phyloP scores from a whole-genome alignment of 306 rosid species.

The Vigna unguiculata region DNA sequence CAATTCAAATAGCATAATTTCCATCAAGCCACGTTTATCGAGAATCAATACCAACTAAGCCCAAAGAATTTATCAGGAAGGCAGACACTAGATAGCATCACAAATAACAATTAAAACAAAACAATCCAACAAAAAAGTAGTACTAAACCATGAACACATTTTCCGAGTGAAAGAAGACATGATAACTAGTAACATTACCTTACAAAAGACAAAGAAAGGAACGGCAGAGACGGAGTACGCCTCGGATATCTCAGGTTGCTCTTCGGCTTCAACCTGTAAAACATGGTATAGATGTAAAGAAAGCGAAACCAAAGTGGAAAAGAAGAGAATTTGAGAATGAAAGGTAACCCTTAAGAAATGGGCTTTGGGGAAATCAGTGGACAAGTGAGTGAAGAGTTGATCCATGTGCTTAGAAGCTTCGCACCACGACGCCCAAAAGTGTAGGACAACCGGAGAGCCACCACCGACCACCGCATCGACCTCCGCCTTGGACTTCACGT shows the following conservation, averaged over 20 bases:
- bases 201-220: constrained; percentile 79
- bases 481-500: constrained; percentile 76
- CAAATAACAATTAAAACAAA: neutral
- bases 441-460: constrained; percentile 71
- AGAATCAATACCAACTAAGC: neutral
- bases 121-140: neutral
- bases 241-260: constrained; percentile 87
- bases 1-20: neutral
- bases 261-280: constrained; percentile 93
- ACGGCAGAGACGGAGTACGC: constrained; percentile 89
- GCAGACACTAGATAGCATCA: neutral
- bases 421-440: constrained; percentile 99
- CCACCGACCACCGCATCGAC: constrained; percentile 60
- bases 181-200: constrained; percentile 51
- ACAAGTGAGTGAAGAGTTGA: constrained; percentile 77
- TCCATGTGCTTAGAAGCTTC: constrained; percentile 99
- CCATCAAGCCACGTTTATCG: neutral
- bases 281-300: neutral
- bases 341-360: constrained; percentile 75
- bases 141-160: neutral
- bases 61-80: neutral
- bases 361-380: constrained; percentile 82
- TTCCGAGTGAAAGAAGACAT: neutral
- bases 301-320: neutral
- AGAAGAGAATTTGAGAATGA: neutral